Percentiles rank a stretch among this genome's conserved stretches.
Evolutionary conservation across 73 alveolate species (phyloP).

Genomic region (Paramecium sonneborni): DNA sequence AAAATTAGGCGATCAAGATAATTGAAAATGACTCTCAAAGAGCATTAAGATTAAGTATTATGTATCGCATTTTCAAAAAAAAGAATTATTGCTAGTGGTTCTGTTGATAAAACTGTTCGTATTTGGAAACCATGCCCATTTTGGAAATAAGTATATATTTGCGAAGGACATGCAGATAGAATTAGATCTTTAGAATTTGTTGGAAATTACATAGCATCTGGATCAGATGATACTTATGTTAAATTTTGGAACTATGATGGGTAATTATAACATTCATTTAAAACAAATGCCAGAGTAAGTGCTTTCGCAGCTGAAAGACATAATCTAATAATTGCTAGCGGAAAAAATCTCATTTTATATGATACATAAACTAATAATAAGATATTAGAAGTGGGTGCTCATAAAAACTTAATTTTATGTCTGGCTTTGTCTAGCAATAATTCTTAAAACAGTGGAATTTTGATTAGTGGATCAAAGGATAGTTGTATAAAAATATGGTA

Average conservation of each 20-base stretch:
- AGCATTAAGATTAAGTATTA: background rate
- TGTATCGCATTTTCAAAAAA: background rate
- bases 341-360: background rate
- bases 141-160: background rate
- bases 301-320: background rate
- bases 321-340: background rate
- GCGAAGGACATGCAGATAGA: slow-evolving; percentile 11
- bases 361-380: background rate
- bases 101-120: background rate
- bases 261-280: background rate
- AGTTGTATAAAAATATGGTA: slow-evolving; percentile 1
- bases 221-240: slow-evolving; percentile 2
- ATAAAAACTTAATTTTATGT: slow-evolving; percentile 4
- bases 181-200: background rate
- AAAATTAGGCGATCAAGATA: background rate
- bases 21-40: background rate
- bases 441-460: background rate
- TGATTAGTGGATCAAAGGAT: slow-evolving; percentile 9
- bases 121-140: slow-evolving; percentile 1
- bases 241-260: slow-evolving; percentile 19
- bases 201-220: background rate
- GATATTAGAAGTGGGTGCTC: background rate
- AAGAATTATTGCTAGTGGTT: background rate
- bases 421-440: background rate
- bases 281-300: slow-evolving; percentile 13